Percentiles rank a stretch among this genome's conserved stretches.
Evolutionary conservation across 2,329 filamentous ascomycete species (phyloP).

Genomic region (Aspergillus hiratsukae): DNA sequence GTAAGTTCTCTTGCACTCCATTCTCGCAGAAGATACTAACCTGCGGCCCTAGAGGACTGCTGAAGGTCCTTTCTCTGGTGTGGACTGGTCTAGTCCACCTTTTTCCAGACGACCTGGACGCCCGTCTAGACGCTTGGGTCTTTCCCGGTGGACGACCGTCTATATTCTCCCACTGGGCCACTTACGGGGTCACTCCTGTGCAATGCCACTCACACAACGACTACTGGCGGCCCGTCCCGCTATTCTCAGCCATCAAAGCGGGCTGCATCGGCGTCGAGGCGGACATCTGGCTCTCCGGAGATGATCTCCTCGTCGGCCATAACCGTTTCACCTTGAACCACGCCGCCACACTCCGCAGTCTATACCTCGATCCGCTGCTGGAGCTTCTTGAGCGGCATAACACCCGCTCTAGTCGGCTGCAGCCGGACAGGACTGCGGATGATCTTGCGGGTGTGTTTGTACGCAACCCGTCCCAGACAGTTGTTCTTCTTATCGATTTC

Average conservation of each 20-base stretch:
- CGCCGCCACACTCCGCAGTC: constrained; percentile 55
- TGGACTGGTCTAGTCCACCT: constrained; percentile 1
- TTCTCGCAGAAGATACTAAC: background rate
- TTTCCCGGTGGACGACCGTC: constrained; percentile 3
- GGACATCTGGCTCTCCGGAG: constrained; percentile 61
- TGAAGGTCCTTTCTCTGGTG: constrained; percentile 1
- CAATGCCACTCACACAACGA: constrained; percentile 67
- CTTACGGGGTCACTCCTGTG: constrained; percentile 47
- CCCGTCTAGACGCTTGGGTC: constrained; percentile 6
- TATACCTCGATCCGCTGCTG: constrained; percentile 63
- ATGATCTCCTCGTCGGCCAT: constrained; percentile 62
- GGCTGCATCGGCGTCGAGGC: constrained; percentile 64
- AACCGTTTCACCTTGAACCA: constrained; percentile 50
- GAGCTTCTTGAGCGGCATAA: constrained; percentile 55
- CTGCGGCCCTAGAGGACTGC: background rate
- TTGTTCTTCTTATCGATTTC: constrained; percentile 65
- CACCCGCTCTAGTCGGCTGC: constrained; percentile 21
- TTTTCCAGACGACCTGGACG: constrained; percentile 5
- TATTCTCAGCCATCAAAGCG: constrained; percentile 58
- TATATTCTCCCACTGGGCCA: constrained; percentile 9
- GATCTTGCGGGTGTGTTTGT: constrained; percentile 52
- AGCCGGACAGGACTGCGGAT: constrained; percentile 8
- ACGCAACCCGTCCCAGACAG: constrained; percentile 48
- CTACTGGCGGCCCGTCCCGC: constrained; percentile 61
- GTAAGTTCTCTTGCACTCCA: background rate